Base-by-base conservation (phyloP, 2,329 filamentous ascomycete genomes). In the Microdochium paspali region DNA sequence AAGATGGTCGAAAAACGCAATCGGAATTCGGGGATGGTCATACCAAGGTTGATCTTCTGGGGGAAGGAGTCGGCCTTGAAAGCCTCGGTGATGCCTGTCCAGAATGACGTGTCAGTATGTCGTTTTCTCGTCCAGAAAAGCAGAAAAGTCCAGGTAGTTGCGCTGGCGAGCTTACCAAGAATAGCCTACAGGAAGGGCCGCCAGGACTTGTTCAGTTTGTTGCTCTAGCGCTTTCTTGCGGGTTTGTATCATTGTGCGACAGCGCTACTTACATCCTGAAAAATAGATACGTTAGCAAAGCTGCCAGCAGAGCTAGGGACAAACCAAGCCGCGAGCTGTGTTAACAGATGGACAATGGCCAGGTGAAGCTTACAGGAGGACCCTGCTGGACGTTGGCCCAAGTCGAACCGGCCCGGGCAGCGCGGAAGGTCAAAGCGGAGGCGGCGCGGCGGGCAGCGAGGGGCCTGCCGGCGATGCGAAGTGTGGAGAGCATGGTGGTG, bases 21-120 rank as follows among this genome's bases (percentile, higher is more conserved):
- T 39, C 44, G 31, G 3, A 51, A 46, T 25, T 44, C 47, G 40
- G 39, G 23, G 40, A 48, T 42, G 25, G 49, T 60, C 77, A 62
- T 73, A 86, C 87, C 93, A 52, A 98, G 76, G 76, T 97, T 97
- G 78, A 98, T 97, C 83, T 97, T 98, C 76, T 95, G 82, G 54
- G 82, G 74, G 70, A 94, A 91, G 62, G 76, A 79, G 68, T 98
- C 93, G 70, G 90, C 90, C 80, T 97, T 98, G 86, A 93, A 98
- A 52, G 93, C 93, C 75, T 98, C 93, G 54, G 93, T 97, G 72
- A 98, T 90, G 67, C 87, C 85, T 84, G 56, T 21, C 46, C n/a
- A 42, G 47, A 39, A 24, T 10, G n/a, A 40, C 35, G 6, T 40
- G 35, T 40, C 23, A 40, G 35, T 20, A 40, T 3, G 13, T 28